Evolutionary conservation across 2,329 filamentous ascomycete species (phyloP).

Genomic region (Ascomycota sp.): DNA sequence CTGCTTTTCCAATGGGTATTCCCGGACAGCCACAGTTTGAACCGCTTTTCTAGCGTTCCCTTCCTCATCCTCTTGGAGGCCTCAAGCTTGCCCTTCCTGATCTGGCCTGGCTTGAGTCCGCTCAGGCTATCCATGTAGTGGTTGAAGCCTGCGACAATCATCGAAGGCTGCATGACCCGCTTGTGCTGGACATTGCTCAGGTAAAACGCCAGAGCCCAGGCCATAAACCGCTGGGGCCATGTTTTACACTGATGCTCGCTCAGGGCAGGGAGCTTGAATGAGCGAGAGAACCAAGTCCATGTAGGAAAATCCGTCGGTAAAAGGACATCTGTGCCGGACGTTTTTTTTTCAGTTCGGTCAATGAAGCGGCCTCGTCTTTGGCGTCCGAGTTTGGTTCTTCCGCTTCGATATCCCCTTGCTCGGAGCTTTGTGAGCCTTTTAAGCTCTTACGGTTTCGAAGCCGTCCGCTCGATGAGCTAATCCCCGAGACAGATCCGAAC

Average conservation of each 20-base stretch:
- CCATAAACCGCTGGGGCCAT: constrained; percentile 15
- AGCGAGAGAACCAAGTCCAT: constrained; percentile 5
- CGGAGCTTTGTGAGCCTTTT: constrained; percentile 6
- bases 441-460: too few species aligned
- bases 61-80: constrained; percentile 8
- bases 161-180: constrained; percentile 6
- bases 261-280: constrained; percentile 10
- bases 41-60: constrained; percentile 6
- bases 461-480: too few species aligned
- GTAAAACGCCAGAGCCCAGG: constrained; percentile 14
- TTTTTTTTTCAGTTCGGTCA: neutral
- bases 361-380: constrained; percentile 1
- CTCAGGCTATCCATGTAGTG: constrained; percentile 12
- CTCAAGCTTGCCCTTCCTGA: constrained; percentile 11
- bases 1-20: neutral
- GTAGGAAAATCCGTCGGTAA: constrained; percentile 3
- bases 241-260: constrained; percentile 9
- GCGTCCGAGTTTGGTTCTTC: constrained; percentile 6
- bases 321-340: neutral
- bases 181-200: constrained; percentile 7
- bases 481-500: too few species aligned
- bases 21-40: constrained; percentile 4
- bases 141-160: constrained; percentile 9
- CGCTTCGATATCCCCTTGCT: constrained; percentile 13
- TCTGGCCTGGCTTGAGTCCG: constrained; percentile 11